phyloP scores from a whole-genome alignment of 768 basidiomycete species.

The Chalciporus piperatus region DNA sequence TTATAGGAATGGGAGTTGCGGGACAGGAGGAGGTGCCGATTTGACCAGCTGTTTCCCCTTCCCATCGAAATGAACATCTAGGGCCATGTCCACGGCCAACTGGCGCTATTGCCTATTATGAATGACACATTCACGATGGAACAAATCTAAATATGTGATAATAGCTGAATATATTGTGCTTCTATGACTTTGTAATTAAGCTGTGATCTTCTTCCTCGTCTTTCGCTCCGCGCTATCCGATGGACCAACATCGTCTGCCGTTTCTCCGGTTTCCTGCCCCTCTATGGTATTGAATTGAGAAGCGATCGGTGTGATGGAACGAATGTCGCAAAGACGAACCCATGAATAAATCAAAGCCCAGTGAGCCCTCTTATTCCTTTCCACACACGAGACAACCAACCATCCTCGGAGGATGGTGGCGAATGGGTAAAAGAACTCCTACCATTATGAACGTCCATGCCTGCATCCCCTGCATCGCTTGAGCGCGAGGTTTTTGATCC shows the following conservation, averaged over 20 bases:
- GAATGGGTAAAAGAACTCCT: slow-evolving; percentile 65
- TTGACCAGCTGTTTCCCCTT: not conserved
- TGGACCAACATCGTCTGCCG: slow-evolving; percentile 29
- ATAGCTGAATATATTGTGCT: slow-evolving; percentile 15
- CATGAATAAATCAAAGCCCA: slow-evolving; percentile 63
- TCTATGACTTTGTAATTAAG: slow-evolving; percentile 35
- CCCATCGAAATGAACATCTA: not conserved
- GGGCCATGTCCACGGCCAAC: slow-evolving; percentile 16
- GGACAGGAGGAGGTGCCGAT: not conserved
- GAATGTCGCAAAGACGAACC: slow-evolving; percentile 38
- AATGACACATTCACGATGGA: slow-evolving; percentile 12
- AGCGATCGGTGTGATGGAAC: slow-evolving; percentile 19
- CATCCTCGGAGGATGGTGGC: slow-evolving; percentile 51
- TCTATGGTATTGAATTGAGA: slow-evolving; percentile 32
- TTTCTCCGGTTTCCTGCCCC: slow-evolving; percentile 16
- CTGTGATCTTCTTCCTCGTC: slow-evolving; percentile 50
- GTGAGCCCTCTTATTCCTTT: slow-evolving; percentile 66
- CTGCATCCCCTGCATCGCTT: slow-evolving; percentile 21
- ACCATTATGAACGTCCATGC: slow-evolving; percentile 57
- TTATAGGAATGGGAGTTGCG: not conserved
- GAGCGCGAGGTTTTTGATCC: slow-evolving; percentile 18
- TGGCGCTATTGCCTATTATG: slow-evolving; percentile 2
- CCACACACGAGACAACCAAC: slow-evolving; percentile 71
- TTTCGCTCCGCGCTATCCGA: slow-evolving; percentile 43
- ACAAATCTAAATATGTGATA: slow-evolving; percentile 19